Conservation (phyloP, 345 rosid genomes). For the Salix exigua region DNA sequence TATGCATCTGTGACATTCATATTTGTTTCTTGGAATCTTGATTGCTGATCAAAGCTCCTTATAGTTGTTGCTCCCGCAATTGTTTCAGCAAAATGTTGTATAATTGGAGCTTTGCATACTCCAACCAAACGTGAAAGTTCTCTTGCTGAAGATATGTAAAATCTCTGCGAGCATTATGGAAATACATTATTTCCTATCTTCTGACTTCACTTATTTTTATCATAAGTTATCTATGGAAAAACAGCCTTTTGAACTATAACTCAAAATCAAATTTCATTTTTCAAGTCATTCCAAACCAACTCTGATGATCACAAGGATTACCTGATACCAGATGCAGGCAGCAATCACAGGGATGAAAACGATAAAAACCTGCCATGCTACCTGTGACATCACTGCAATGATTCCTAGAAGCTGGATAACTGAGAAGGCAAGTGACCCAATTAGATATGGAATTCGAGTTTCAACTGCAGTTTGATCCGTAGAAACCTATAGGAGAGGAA, state of each 20-base stretch:
- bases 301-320: conserved; percentile 17
- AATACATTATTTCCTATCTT: background rate
- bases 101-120: conserved; percentile 65
- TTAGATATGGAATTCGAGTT: conserved; percentile 38
- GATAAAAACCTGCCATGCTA: conserved; percentile 73
- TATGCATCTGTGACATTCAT: conserved; percentile 50
- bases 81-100: conserved; percentile 75
- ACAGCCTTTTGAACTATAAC: too few relatives aligned
- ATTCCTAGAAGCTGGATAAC: conserved; percentile 59
- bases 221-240: too few relatives aligned
- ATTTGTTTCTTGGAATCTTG: conserved; percentile 49
- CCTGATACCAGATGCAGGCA: conserved; percentile 74
- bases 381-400: conserved; percentile 76
- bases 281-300: background rate
- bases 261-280: background rate
- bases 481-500: conserved; percentile 53
- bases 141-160: conserved; percentile 63
- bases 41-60: conserved; percentile 67
- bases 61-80: conserved; percentile 62
- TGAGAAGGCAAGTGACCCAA: conserved; percentile 44
- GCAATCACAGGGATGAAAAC: conserved; percentile 66
- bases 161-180: conserved; percentile 43
- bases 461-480: conserved; percentile 75
- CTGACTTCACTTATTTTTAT: too few relatives aligned
- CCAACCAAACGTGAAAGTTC: conserved; percentile 68